Percentiles rank a stretch among this genome's conserved stretches.
Evolutionary conservation across 768 basidiomycete genomes (phyloP).

Genomic region (Leucocoprinus leucothites): DNA sequence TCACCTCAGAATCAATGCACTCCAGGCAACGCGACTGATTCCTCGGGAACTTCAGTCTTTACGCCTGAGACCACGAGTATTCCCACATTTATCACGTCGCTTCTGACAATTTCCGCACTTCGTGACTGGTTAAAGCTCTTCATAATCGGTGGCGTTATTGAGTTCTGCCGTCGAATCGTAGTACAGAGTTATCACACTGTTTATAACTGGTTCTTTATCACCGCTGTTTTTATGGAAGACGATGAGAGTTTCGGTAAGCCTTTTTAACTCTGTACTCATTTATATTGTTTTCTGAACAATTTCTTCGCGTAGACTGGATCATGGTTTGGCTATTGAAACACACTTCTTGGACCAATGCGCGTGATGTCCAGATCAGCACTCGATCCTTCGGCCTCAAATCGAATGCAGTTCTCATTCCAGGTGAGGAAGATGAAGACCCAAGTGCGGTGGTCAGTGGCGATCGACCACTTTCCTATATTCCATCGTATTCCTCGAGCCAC

Average conservation of each 20-base stretch:
- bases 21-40: no score
- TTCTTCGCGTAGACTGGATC: constrained; percentile 52
- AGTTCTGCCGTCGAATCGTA: constrained; percentile 49
- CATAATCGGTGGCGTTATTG: constrained; percentile 58
- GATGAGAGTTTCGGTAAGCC: constrained; percentile 55
- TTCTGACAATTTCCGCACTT: constrained; percentile 53
- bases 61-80: constrained; percentile 16
- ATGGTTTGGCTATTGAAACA: constrained; percentile 66
- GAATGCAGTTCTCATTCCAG: no score
- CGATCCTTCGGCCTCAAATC: constrained; percentile 24
- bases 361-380: constrained; percentile 53
- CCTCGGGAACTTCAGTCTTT: neutral
- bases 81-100: constrained; percentile 35
- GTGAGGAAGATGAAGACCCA: constrained; percentile 23
- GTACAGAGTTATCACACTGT: constrained; percentile 39
- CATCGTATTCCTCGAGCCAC: constrained; percentile 35
- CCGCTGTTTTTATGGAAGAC: constrained; percentile 54
- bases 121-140: constrained; percentile 65
- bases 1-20: no score
- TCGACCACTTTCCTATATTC: constrained; percentile 41
- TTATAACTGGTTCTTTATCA: constrained; percentile 57
- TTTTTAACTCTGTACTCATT: neutral
- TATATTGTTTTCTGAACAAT: neutral
- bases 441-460: constrained; percentile 19
- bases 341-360: constrained; percentile 52